Conservation (phyloP, 139 green algal genomes). For the Volvox africanus region DNA sequence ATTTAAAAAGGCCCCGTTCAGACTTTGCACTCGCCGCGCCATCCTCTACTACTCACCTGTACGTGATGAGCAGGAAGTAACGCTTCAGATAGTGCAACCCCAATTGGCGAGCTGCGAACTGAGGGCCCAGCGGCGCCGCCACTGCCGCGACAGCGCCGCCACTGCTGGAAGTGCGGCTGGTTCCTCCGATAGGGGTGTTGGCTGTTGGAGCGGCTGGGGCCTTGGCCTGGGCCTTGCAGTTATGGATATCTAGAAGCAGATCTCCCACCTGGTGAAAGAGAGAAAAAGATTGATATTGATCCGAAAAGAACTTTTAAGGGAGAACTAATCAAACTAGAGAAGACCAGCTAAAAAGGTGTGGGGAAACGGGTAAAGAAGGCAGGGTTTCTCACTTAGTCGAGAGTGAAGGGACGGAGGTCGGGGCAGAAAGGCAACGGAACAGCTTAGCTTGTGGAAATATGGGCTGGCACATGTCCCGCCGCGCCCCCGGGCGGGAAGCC, state of each 20-base stretch:
- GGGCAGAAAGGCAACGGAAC: not conserved
- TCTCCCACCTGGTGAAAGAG: slow-evolving; percentile 60
- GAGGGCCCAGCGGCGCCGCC: not conserved
- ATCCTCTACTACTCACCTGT: slow-evolving; percentile 51
- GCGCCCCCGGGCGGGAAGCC: not conserved
- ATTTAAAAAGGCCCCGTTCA: not conserved
- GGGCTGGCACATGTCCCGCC: not conserved
- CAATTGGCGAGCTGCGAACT: slow-evolving; percentile 79
- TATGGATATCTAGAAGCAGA: slow-evolving; percentile 79
- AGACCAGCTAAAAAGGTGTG: no score
- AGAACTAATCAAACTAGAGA: not conserved
- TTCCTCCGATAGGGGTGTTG: not conserved
- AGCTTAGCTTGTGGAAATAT: not conserved
- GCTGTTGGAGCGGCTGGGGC: not conserved
- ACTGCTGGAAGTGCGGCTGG: not conserved
- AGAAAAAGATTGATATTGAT: not conserved
- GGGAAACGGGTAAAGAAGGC: not conserved
- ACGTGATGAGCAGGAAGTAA: slow-evolving; percentile 91
- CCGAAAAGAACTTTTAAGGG: not conserved
- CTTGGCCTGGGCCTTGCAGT: slow-evolving; percentile 57
- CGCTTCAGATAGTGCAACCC: slow-evolving; percentile 94
- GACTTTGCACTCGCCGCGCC: not conserved
- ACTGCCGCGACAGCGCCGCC: not conserved
- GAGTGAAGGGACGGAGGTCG: no score
- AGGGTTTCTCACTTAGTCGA: not conserved